Evolutionary conservation across 2,329 filamentous ascomycete species (phyloP).

Genomic region (Colletotrichum sp.): DNA sequence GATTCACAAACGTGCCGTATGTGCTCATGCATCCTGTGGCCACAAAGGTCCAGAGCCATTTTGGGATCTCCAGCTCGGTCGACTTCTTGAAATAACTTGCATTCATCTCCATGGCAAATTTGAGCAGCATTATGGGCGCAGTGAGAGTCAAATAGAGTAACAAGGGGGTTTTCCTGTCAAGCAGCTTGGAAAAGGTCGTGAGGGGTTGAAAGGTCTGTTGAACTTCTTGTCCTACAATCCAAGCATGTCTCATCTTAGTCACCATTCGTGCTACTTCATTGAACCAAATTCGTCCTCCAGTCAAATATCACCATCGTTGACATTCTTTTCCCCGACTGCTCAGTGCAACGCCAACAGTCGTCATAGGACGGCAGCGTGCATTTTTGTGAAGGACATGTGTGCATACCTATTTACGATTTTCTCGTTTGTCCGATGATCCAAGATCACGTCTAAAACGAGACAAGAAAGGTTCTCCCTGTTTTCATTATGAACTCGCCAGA

Average conservation of each 20-base stretch:
- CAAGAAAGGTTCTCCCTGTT: neutral
- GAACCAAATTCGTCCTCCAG: neutral
- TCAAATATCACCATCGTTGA: neutral
- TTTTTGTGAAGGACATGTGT: neutral
- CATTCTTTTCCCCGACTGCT: neutral
- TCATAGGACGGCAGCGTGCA: neutral
- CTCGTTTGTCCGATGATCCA: neutral
- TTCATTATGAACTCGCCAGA: neutral
- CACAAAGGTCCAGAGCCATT: neutral
- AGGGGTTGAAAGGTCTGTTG: neutral
- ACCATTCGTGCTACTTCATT: neutral
- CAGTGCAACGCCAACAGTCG: neutral
- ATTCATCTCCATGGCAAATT: neutral
- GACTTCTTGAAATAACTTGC: neutral
- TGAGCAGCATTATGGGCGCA: neutral
- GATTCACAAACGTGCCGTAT: neutral
- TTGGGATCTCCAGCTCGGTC: neutral
- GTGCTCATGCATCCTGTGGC: neutral
- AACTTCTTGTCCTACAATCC: neutral
- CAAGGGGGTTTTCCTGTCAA: neutral
- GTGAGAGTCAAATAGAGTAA: neutral
- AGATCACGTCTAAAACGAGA: neutral
- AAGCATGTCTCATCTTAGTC: neutral
- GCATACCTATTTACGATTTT: neutral
- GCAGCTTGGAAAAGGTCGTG: neutral